Evolutionary conservation across 345 rosid species (phyloP), one percentile per base, ranked within the genome.

Genomic region (Rhodamnia argentea): DNA sequence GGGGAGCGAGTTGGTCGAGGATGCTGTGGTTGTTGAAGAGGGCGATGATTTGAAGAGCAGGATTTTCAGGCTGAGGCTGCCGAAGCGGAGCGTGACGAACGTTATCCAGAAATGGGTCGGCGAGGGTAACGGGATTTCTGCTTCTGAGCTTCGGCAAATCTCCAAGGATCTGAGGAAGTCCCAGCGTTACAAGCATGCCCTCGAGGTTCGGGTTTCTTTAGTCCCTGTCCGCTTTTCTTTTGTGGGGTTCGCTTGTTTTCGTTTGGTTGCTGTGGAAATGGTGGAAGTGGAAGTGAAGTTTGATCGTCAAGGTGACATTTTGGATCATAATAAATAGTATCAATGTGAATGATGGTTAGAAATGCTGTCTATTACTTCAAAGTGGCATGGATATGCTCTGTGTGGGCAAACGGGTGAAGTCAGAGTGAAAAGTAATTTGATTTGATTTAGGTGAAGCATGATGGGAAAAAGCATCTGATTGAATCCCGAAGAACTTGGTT

Each of bases 121-220:
- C 15, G 96, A 96, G 88, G 99, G 99, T 53, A 96, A 96, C 84
- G 87, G 75, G 64, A 86, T 93, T 7, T 84, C 92, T 7, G 86
- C 91, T 83, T 87, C 87, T 56, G 96, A 96, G 88, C 98, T 97
- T 23, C 95, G 99, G 52, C 91, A 90, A 59, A 95, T 97, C 86
- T 90, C 95, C 42, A 94, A 86, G 89, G 98, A 96, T 78, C 98
- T 97, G 84, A 88, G 94, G 86, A 92, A 89, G 87, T 93, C 93
- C 87, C 96, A 92, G 86, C 96, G 99, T 52, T 97, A 85, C 91
- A 96, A 95, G 87, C 99, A 97, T 83, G 99, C 99, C 82, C 98
- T 97, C 59, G 99, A 97, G 99, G 99, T 97, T 85, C 13, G 8
- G 2, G 74, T 37, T 70, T 37, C 47, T 1, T 37, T 10, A 18